Base-by-base conservation (phyloP, 257 asterid species). In the Penstemon eatonii region DNA sequence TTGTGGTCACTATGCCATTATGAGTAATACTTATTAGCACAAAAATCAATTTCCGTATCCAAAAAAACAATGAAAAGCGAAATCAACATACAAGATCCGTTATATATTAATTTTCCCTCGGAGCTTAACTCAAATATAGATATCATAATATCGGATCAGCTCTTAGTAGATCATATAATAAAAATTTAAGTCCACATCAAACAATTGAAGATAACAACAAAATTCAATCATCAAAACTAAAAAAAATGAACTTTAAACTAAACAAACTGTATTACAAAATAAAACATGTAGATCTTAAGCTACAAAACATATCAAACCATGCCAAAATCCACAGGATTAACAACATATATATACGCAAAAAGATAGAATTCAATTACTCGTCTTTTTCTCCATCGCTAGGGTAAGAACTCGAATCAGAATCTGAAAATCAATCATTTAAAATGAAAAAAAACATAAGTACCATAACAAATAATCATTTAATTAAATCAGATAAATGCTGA, bases 381-480 rank as follows among this genome's bases (percentile, higher is more conserved):
- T 87, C 90, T 73, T 84, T 82, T 50, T 85, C 93, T 49, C 70
- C 89, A 38, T 13, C 33, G 33, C 33, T 25, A 25, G 33, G 33
- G 33, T 25, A 25, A 25, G 33, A 25, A 25, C 33, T 25, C 33
- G 33, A 25, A 25, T 25, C 33, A 2, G 33, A 2, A 25, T 25
- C 33, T 25, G 33, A 25, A 25, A 25, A 25, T 25, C 33, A 25
- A 25, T 25, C 33, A 25, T 25, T 1, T 25, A 25, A 25, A 25
- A 25, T 25, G 33, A 25, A 25, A 2, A 15, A 15, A 25, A 25
- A 25, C 2, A 25, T 25, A 25, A 25, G 33, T 25, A 25, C 33
- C 33, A 25, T 25, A 25, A 25, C 33, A 25, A 1, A 25, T 25
- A 25, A 25, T 25, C 85, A 61, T 87, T 85, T 13, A 49, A 70